Evolutionary conservation across 257 asterid species (phyloP), one percentile per base, ranked within the genome.

Genomic region (Sherardia arvensis): DNA sequence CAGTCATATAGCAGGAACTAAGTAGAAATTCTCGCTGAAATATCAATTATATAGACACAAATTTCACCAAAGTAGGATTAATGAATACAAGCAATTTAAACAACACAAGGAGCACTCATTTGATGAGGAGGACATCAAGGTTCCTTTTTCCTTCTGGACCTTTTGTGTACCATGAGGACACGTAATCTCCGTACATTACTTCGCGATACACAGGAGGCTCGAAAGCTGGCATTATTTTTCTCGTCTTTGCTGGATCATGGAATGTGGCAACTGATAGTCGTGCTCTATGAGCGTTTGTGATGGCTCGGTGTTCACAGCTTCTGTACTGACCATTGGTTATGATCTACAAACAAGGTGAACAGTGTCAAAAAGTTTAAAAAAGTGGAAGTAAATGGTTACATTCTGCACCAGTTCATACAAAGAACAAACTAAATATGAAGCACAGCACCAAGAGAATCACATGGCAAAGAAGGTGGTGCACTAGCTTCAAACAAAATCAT

Each of bases 61-160:
- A 14, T 12, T 40, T 40, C n/a, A 40, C 5, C 3, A 15, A 12
- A 40, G 49, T 40, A 14, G 12, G 49, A 40, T 15, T n/a, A 40
- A 40, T 40, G 49, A 40, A 40, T 32, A 7, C 6, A 14, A 59
- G 32, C 47, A 59, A 8, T 3, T 32, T 59, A 26, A 32, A n/a
- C 32, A 14, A 30, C 27, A 29, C 45, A 30, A 30, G 4, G 63
- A 30, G 28, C 8, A 49, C 26, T 21, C n/a, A 60, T 77, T 67
- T 71, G 63, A 80, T 67, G 63, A 84, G 60, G 64, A 92, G 96
- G 51, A 95, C 89, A 75, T 86, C 98, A 51, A 92, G 66, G 66
- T 85, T 89, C 54, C 88, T 83, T 73, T 83, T 89, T 8, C 96
- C 96, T 59, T 85, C 94, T 0, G 99, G 99, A 30, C 99, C 96